Evolutionary conservation across 1,284 basidiomycete genomes (phyloP).

Genomic region (Apiotrichum akiyoshidainum): DNA sequence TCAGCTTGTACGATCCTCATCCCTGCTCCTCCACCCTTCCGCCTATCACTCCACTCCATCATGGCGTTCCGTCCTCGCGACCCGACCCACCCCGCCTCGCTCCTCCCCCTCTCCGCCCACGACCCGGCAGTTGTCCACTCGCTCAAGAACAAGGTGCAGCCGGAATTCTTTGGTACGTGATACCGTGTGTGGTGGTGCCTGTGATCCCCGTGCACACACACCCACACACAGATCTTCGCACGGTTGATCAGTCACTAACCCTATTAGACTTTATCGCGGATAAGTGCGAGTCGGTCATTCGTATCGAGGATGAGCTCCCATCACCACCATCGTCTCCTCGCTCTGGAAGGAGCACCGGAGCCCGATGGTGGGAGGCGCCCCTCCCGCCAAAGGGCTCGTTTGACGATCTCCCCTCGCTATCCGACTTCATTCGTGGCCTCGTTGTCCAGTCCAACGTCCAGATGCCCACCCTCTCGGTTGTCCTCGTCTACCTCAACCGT

Average conservation of each 20-base stretch:
- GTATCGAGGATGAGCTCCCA: conserved; percentile 32
- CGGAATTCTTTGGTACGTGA: conserved; percentile 66
- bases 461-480: conserved; percentile 84
- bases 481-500: conserved; percentile 90
- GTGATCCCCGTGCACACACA: conserved; percentile 3
- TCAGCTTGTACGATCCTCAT: not conserved
- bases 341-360: conserved; percentile 1
- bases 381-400: conserved; percentile 33
- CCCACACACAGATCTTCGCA: conserved; percentile 6
- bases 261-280: conserved; percentile 29
- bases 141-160: conserved; percentile 45
- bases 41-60: conserved; percentile 3
- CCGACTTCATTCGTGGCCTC: conserved; percentile 81
- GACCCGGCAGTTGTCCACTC: conserved; percentile 60
- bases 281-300: conserved; percentile 42
- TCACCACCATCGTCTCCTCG: conserved; percentile 19
- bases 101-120: conserved; percentile 64
- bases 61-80: conserved; percentile 20
- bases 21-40: not conserved
- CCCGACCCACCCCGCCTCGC: conserved; percentile 58
- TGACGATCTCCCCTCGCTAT: conserved; percentile 62
- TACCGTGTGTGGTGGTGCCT: conserved; percentile 46
- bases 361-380: conserved; percentile 45
- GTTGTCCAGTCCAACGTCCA: conserved; percentile 85
- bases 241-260: conserved; percentile 51